These are phyloP conservation scores for Tricholoma bakamatsutake DNA, from an alignment of 768 basidiomycete genomes.

Conservation along the genomic window DNA sequence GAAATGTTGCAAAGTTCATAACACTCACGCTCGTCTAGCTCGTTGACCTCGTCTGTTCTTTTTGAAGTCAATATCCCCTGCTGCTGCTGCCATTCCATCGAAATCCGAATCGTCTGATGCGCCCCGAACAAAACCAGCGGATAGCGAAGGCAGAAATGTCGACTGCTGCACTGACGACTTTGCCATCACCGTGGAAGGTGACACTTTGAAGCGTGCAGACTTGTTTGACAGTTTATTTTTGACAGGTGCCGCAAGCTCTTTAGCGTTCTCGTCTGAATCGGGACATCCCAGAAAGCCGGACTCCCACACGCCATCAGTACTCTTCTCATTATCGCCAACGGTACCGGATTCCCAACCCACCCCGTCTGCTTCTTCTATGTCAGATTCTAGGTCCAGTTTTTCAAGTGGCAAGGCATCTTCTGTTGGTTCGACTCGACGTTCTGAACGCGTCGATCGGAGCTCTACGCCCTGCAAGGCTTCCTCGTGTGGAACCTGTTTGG, in stretches of 20 bases:
- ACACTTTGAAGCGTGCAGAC: slow-evolving; percentile 10
- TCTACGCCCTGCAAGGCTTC: not conserved
- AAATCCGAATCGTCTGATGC: slow-evolving; percentile 76
- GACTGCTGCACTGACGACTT: slow-evolving; percentile 31
- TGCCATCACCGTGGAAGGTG: slow-evolving; percentile 19
- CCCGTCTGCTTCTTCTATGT: slow-evolving; percentile 19
- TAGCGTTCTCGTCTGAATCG: slow-evolving; percentile 22
- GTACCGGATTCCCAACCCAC: slow-evolving; percentile 40
- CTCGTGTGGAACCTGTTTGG: not conserved
- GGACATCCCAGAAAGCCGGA: slow-evolving; percentile 39
- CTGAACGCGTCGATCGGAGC: not conserved
- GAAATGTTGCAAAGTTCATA: not conserved
- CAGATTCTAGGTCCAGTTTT: slow-evolving; percentile 3
- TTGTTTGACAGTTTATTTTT: slow-evolving; percentile 18
- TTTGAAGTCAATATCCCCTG: slow-evolving; percentile 47
- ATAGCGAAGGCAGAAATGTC: slow-evolving; percentile 83
- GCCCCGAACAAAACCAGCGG: slow-evolving; percentile 79
- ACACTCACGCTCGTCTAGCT: slow-evolving; percentile 87
- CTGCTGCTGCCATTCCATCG: slow-evolving; percentile 59
- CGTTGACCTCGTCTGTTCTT: slow-evolving; percentile 92
- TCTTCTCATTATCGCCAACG: slow-evolving; percentile 26
- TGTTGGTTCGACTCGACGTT: not conserved
- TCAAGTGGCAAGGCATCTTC: not conserved
- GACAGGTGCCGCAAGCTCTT: slow-evolving; percentile 23
- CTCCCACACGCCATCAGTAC: slow-evolving; percentile 42